Conservation (phyloP, 176 grass and related monocot species). For the Poa pratensis region DNA sequence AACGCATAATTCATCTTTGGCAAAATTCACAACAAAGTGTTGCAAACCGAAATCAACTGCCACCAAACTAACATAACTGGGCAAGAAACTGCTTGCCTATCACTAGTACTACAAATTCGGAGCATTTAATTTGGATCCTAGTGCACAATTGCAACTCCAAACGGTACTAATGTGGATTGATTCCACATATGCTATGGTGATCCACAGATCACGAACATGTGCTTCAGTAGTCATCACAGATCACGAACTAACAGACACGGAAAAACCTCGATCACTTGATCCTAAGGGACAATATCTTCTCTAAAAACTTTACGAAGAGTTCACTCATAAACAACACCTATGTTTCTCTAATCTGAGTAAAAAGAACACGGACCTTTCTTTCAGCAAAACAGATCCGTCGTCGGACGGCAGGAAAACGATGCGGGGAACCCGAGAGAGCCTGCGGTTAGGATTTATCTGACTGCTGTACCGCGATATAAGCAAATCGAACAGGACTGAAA, state of each 20-base stretch:
- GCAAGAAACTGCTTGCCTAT: neutral
- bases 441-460: neutral
- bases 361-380: slow-evolving; percentile 5
- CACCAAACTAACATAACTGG: neutral
- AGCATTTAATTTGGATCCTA: neutral
- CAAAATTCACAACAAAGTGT: neutral
- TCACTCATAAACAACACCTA: neutral
- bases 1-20: too few species aligned
- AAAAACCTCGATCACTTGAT: neutral
- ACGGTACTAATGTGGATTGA: neutral
- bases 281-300: neutral
- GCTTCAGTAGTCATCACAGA: neutral
- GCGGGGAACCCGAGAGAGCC: neutral
- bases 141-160: neutral
- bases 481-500: neutral
- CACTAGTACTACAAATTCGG: neutral
- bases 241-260: neutral
- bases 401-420: neutral
- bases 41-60: neutral
- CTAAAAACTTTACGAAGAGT: neutral
- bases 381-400: neutral
- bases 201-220: neutral
- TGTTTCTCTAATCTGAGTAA: neutral
- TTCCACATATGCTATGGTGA: neutral
- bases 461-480: neutral